phyloP scores from a whole-genome alignment of 345 rosid species.

The Populus davidiana region DNA sequence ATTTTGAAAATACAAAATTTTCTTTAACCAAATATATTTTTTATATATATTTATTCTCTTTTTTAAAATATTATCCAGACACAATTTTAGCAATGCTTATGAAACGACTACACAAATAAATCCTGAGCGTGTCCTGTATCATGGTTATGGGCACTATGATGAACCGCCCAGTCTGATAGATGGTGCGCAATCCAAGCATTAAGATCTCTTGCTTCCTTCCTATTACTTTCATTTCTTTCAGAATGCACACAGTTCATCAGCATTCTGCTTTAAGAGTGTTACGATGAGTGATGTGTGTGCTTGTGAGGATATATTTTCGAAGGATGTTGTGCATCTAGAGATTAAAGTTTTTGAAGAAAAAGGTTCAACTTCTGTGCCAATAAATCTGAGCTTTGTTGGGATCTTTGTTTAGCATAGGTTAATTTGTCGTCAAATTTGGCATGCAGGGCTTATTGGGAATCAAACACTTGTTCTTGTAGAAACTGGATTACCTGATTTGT shows the following conservation, averaged over 20 bases:
- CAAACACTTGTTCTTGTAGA: background rate
- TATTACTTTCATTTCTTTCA: background rate
- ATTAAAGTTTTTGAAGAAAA: background rate
- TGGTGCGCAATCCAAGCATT: constrained; percentile 32
- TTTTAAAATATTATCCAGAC: too few relatives aligned
- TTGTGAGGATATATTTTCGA: background rate
- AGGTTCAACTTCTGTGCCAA: background rate
- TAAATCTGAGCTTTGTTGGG: background rate
- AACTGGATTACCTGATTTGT: background rate
- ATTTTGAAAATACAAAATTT: too few relatives aligned
- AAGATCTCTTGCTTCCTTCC: constrained; percentile 25
- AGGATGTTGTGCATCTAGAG: background rate
- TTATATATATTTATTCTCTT: too few relatives aligned
- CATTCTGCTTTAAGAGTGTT: background rate
- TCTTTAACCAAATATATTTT: too few relatives aligned
- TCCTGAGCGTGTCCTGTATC: constrained; percentile 56
- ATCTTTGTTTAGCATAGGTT: background rate
- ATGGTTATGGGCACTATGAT: constrained; percentile 64
- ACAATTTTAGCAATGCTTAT: too few relatives aligned
- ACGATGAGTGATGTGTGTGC: background rate
- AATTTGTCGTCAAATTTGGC: background rate
- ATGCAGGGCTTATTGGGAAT: background rate
- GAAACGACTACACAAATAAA: too few relatives aligned
- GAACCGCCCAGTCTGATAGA: constrained; percentile 31
- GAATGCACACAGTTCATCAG: background rate